phyloP scores from a whole-genome alignment of 805 yeast species.

The Ogataea nakhonphanomensis region DNA sequence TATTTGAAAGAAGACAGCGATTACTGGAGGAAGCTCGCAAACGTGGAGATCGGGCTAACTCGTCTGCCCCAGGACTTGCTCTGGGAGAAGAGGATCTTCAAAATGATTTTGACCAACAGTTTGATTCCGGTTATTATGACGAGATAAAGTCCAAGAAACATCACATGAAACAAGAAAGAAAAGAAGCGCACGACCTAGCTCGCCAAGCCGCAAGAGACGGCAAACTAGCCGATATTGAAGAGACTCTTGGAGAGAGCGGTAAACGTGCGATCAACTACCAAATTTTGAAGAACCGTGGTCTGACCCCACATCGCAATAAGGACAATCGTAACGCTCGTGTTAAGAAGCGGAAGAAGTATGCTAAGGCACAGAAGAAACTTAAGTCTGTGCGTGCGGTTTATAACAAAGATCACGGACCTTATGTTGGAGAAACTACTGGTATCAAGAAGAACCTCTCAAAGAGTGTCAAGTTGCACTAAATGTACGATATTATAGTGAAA shows the following conservation, averaged over 20 bases:
- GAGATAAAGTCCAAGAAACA: slow-evolving; percentile 45
- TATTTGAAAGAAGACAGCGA: slow-evolving; percentile 86
- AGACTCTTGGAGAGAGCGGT: slow-evolving; percentile 69
- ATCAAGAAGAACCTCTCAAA: slow-evolving; percentile 91
- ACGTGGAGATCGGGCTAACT: slow-evolving; percentile 62
- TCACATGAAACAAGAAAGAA: slow-evolving; percentile 51
- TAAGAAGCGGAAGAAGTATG: slow-evolving; percentile 97
- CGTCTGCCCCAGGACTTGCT: slow-evolving; percentile 45
- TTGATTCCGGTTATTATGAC: slow-evolving; percentile 59
- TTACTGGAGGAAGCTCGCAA: slow-evolving; percentile 82
- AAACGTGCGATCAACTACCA: slow-evolving; percentile 95
- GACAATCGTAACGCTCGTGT: slow-evolving; percentile 94
- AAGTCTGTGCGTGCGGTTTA: slow-evolving; percentile 89
- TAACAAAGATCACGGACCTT: slow-evolving; percentile 69
- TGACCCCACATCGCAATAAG: slow-evolving; percentile 89
- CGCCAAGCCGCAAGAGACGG: slow-evolving; percentile 82
- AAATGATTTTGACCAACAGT: slow-evolving; percentile 39
- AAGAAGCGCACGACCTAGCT: slow-evolving; percentile 65
- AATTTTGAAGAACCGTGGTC: slow-evolving; percentile 93
- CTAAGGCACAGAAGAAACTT: slow-evolving; percentile 89
- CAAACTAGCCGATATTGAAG: slow-evolving; percentile 66
- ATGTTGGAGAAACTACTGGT: slow-evolving; percentile 95
- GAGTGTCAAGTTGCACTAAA: slow-evolving; percentile 67
- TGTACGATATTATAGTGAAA: neutral
- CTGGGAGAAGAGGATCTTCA: slow-evolving; percentile 49